phyloP scores from a whole-genome alignment of 2,329 filamentous ascomycete genomes.

The Akanthomyces muscarius region DNA sequence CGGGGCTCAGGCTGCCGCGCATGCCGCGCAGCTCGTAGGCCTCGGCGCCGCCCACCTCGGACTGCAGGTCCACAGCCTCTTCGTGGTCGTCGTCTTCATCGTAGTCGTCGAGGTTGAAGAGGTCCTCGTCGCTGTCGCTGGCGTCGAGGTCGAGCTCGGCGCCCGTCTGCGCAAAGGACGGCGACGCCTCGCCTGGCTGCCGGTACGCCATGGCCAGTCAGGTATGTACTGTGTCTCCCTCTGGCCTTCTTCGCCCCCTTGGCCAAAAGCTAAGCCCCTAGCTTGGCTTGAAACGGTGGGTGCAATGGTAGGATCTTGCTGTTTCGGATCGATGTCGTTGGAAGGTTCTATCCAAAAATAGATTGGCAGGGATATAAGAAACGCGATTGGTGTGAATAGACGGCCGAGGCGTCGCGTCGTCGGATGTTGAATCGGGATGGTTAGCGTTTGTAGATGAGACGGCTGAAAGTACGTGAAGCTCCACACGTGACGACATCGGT shows the following conservation, averaged over 20 bases:
- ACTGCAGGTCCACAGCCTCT: conserved; percentile 25
- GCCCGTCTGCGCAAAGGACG: conserved; percentile 39
- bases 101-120: conserved; percentile 19
- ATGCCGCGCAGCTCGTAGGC: conserved; percentile 31
- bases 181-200: conserved; percentile 26
- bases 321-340: not conserved
- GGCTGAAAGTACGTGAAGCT: not conserved
- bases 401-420: not conserved
- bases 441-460: not conserved
- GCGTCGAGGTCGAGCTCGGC: conserved; percentile 35
- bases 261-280: not conserved
- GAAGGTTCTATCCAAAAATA: not conserved
- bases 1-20: not conserved
- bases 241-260: too few species aligned
- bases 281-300: not conserved
- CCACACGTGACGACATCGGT: conserved; percentile 8
- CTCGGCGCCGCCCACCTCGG: conserved; percentile 29
- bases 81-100: conserved; percentile 21
- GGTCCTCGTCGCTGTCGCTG: conserved; percentile 28
- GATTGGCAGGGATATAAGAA: not conserved
- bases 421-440: not conserved
- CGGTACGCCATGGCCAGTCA: conserved; percentile 22
- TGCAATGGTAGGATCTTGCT: not conserved
- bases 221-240: not conserved
- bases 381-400: not conserved